phyloP scores from a whole-genome alignment of 345 rosid genomes.

The Erysimum cheiranthoides region DNA sequence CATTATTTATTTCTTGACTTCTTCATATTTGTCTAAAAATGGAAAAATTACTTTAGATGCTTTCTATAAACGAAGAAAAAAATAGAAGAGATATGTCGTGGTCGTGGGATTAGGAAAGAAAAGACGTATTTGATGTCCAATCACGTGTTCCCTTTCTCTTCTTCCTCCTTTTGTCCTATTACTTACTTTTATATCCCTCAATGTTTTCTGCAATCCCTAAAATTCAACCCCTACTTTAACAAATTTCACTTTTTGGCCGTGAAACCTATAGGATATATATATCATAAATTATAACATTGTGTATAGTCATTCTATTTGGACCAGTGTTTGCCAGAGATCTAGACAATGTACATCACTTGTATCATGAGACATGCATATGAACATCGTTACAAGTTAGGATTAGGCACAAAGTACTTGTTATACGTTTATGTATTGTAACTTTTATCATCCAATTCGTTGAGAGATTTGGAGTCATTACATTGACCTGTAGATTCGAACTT shows the following conservation, averaged over 20 bases:
- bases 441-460: neutral
- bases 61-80: conserved; percentile 23
- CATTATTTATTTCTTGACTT: conserved; percentile 19
- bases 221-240: conserved; percentile 34
- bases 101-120: conserved; percentile 38
- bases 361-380: neutral
- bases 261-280: conserved; percentile 14
- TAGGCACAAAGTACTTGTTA: neutral
- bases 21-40: conserved; percentile 23
- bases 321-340: neutral
- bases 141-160: conserved; percentile 42
- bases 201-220: conserved; percentile 35
- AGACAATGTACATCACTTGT: neutral
- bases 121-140: conserved; percentile 39
- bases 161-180: conserved; percentile 37
- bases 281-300: conserved; percentile 6
- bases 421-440: neutral
- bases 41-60: conserved; percentile 21
- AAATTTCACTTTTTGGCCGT: conserved; percentile 30
- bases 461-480: neutral
- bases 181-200: conserved; percentile 16
- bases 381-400: conserved; percentile 3
- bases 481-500: neutral
- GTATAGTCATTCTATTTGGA: conserved; percentile 12
- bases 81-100: conserved; percentile 24